Percentiles rank a stretch among this genome's conserved stretches.
Evolutionary conservation across 768 basidiomycete species (phyloP).

Genomic region (Xanthoconium stramineum): DNA sequence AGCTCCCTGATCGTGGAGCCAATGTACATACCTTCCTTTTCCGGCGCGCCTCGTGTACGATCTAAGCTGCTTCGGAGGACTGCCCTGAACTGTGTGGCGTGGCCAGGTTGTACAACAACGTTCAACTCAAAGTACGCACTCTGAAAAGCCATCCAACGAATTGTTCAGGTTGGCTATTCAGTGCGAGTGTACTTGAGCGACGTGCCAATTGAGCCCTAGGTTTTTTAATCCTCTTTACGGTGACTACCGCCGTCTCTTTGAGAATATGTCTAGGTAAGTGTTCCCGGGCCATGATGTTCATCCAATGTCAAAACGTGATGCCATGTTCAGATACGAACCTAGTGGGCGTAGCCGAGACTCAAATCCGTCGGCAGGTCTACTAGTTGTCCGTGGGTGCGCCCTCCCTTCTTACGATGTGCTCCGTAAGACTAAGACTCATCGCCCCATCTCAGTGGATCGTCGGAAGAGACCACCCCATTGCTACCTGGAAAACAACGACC

Average conservation of each 20-base stretch:
- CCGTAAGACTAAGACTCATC: too few relatives aligned
- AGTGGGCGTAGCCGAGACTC: too few relatives aligned
- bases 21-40: neutral
- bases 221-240: too few relatives aligned
- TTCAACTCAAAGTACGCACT: neutral
- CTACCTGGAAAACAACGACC: slow-evolving; percentile 1
- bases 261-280: neutral
- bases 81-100: slow-evolving; percentile 1
- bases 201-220: neutral
- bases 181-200: neutral
- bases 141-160: slow-evolving; percentile 1
- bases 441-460: neutral
- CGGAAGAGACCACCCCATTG: slow-evolving; percentile 8
- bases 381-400: neutral
- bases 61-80: neutral
- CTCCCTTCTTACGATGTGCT: too few relatives aligned
- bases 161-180: slow-evolving; percentile 4
- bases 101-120: neutral
- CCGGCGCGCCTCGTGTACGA: neutral
- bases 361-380: neutral
- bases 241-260: neutral
- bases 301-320: neutral
- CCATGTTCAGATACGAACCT: neutral
- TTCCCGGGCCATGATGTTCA: neutral
- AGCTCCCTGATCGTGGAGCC: too few relatives aligned